Evolutionary conservation across 169 alveolate genomes (phyloP).

Genomic region (Amoebophrya sp.): DNA sequence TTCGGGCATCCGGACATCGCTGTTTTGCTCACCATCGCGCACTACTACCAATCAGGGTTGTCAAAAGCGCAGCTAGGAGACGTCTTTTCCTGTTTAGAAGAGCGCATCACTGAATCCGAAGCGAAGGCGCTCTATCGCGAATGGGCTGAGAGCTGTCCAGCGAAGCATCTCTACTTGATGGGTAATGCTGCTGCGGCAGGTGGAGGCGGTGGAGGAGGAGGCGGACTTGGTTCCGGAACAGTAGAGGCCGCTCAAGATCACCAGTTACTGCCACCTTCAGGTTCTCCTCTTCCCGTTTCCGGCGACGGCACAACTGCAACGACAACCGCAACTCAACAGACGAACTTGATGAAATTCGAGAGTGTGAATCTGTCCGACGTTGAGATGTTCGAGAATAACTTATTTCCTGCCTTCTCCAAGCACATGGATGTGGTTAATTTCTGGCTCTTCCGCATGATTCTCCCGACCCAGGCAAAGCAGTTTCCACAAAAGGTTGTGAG

Average conservation of each 20-base stretch:
- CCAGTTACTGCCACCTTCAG: too few relatives aligned
- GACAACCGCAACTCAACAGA: too few relatives aligned
- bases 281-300: too few relatives aligned
- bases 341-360: background rate
- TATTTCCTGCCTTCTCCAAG: background rate
- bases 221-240: too few relatives aligned
- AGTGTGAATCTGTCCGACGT: background rate
- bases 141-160: background rate
- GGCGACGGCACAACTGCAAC: too few relatives aligned
- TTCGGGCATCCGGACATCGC: constrained; percentile 40
- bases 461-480: constrained; percentile 31
- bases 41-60: background rate
- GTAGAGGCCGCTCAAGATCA: too few relatives aligned
- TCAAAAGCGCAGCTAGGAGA: background rate
- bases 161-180: background rate
- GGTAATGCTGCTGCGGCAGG: too few relatives aligned
- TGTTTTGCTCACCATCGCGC: constrained; percentile 2
- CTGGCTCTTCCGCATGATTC: constrained; percentile 7
- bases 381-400: background rate
- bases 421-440: constrained; percentile 6
- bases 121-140: background rate
- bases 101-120: background rate
- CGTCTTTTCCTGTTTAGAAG: background rate
- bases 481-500: constrained; percentile 21
- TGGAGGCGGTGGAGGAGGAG: too few relatives aligned